These are phyloP conservation scores for Erysimum cheiranthoides DNA, from an alignment of 345 rosid genomes.

Conservation along the genomic window DNA sequence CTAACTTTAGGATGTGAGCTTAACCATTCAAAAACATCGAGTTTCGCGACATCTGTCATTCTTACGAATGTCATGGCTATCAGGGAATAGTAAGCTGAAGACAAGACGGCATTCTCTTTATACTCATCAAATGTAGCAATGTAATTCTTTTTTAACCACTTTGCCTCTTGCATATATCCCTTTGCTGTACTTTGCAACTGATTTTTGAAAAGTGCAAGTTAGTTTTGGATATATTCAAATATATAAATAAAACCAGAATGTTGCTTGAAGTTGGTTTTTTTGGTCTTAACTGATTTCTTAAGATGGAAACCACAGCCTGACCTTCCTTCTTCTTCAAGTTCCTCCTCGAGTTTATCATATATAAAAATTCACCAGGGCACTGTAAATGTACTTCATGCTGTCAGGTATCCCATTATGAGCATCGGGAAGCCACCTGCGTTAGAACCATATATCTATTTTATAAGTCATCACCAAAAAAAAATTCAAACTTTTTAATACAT, in stretches of 20 bases:
- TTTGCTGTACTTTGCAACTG: conserved; percentile 17
- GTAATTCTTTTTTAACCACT: conserved; percentile 31
- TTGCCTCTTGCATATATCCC: conserved; percentile 36
- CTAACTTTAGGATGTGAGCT: conserved; percentile 34
- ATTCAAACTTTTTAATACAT: neutral
- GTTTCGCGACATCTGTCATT: conserved; percentile 29
- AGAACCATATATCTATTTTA: neutral
- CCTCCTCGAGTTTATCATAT: conserved; percentile 31
- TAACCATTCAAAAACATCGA: conserved; percentile 36
- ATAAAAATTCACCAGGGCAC: neutral
- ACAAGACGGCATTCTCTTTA: conserved; percentile 6
- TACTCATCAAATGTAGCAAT: conserved; percentile 40
- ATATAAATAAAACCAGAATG: neutral
- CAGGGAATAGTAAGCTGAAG: neutral
- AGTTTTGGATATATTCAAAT: neutral
- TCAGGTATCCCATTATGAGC: conserved; percentile 36
- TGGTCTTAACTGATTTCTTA: conserved; percentile 41
- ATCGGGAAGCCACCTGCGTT: conserved; percentile 40
- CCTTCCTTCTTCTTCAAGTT: conserved; percentile 33
- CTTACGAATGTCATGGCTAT: conserved; percentile 13
- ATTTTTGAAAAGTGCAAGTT: neutral
- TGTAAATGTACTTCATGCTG: conserved; percentile 33
- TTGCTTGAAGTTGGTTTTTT: neutral
- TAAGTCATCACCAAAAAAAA: neutral
- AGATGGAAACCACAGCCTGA: conserved; percentile 32